phyloP scores from a whole-genome alignment of 1,284 basidiomycete genomes.

The Cryptococcus wingfieldii region DNA sequence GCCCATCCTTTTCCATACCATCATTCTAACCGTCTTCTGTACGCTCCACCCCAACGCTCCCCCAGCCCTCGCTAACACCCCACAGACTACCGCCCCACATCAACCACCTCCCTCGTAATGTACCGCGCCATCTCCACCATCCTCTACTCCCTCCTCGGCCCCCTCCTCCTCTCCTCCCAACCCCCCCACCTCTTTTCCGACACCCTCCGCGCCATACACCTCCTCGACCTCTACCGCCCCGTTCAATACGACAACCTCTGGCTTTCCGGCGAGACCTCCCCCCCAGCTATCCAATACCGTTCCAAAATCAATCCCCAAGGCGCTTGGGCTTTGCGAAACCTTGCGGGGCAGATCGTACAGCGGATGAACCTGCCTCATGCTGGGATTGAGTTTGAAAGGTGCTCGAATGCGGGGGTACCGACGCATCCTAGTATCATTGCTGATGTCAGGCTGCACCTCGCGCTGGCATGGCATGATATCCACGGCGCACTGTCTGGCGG shows the following conservation, averaged over 20 bases:
- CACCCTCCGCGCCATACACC: not conserved
- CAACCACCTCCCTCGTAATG: not conserved
- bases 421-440: not conserved
- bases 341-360: not conserved
- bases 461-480: not conserved
- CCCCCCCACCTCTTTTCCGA: not conserved
- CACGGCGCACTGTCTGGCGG: not conserved
- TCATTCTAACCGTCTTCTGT: not conserved
- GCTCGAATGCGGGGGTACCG: not conserved
- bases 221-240: not conserved
- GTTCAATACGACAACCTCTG: not conserved
- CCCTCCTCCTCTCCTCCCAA: not conserved
- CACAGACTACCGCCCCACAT: not conserved
- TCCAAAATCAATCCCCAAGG: not conserved
- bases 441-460: not conserved
- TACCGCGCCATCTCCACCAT: not conserved
- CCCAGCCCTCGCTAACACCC: not conserved
- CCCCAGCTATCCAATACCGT: not conserved
- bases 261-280: not conserved
- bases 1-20: not conserved
- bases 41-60: not conserved
- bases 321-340: not conserved
- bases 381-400: not conserved
- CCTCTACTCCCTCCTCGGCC: not conserved
- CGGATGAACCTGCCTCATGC: not conserved